Conservation (phyloP, 768 basidiomycete species). For the Phlebiopsis flavidoalba region DNA sequence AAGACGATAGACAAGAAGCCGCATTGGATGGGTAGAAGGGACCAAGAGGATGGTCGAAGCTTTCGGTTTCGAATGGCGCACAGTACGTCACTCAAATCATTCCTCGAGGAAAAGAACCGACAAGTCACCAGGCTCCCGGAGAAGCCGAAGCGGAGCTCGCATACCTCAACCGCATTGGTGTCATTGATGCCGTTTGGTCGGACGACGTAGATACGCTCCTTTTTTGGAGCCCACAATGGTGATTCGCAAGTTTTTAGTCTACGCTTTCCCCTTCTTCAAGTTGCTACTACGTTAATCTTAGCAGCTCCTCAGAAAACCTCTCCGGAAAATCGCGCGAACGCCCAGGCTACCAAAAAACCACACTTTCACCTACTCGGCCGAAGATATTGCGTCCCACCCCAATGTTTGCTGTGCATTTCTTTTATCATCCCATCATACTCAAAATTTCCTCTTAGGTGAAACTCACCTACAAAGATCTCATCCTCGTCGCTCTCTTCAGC, state of each 20-base stretch:
- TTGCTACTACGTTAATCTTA: not conserved
- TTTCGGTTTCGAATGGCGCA: conserved; percentile 76
- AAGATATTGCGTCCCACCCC: conserved; percentile 38
- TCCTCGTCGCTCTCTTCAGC: conserved; percentile 79
- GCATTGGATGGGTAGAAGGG: conserved; percentile 64
- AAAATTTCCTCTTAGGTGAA: conserved; percentile 23
- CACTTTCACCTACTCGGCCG: conserved; percentile 34
- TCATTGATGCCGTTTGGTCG: conserved; percentile 85
- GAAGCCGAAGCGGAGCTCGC: conserved; percentile 96
- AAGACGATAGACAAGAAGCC: conserved; percentile 60
- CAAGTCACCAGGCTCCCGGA: conserved; percentile 65
- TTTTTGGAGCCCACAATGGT: conserved; percentile 82
- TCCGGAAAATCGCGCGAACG: conserved; percentile 66
- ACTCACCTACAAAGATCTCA: conserved; percentile 61
- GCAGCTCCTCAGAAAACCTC: conserved; percentile 64
- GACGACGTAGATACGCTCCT: conserved; percentile 93
- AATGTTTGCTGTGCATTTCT: conserved; percentile 11
- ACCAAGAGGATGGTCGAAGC: conserved; percentile 78
- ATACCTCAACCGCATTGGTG: conserved; percentile 71
- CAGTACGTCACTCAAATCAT: conserved; percentile 37
- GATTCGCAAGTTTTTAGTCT: conserved; percentile 73
- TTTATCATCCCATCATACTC: not conserved
- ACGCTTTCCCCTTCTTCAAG: not conserved
- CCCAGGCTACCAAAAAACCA: conserved; percentile 72
- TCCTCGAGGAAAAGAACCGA: conserved; percentile 12